Evolutionary conservation across 2,329 filamentous ascomycete genomes (phyloP).

Genomic region (Polychaeton citri): DNA sequence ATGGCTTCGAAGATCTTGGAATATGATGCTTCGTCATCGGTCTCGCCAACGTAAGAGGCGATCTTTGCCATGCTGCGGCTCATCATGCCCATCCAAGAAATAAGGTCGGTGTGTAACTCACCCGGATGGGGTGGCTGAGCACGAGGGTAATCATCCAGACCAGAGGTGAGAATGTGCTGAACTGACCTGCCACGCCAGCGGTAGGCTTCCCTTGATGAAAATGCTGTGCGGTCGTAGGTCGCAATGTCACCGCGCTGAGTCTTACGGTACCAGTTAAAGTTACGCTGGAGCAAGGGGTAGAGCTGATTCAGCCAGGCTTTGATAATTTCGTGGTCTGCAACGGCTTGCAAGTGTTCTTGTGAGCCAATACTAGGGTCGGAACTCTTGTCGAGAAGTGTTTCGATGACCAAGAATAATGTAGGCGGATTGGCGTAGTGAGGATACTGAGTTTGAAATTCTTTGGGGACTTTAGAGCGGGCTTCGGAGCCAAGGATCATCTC

Average conservation of each 20-base stretch:
- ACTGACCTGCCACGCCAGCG: slow-evolving; percentile 86
- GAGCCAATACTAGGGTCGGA: not conserved
- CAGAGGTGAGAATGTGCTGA: slow-evolving; percentile 79
- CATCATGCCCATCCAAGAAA: slow-evolving; percentile 98
- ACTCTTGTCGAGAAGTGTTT: slow-evolving; percentile 70
- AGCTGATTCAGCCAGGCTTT: slow-evolving; percentile 60
- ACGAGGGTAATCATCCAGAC: slow-evolving; percentile 91
- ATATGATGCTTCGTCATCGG: slow-evolving; percentile 64
- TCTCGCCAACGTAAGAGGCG: slow-evolving; percentile 58
- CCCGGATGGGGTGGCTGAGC: slow-evolving; percentile 87
- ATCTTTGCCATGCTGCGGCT: slow-evolving; percentile 71
- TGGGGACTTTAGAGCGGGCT: slow-evolving; percentile 85
- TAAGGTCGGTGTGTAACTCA: slow-evolving; percentile 86
- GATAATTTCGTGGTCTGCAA: slow-evolving; percentile 55
- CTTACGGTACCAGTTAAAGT: slow-evolving; percentile 89
- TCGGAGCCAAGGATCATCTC: slow-evolving; percentile 90
- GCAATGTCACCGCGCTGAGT: slow-evolving; percentile 86
- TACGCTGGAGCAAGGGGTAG: slow-evolving; percentile 75
- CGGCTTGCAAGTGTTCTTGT: slow-evolving; percentile 22
- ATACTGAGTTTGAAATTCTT: slow-evolving; percentile 89
- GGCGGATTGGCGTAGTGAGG: slow-evolving; percentile 96
- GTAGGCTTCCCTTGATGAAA: slow-evolving; percentile 82
- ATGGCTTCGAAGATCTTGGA: slow-evolving; percentile 63
- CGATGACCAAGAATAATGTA: slow-evolving; percentile 80
- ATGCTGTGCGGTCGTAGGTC: slow-evolving; percentile 79